These are phyloP conservation scores for Apiospora hydei DNA, from an alignment of 2,329 filamentous ascomycete genomes.

Conservation along the genomic window DNA sequence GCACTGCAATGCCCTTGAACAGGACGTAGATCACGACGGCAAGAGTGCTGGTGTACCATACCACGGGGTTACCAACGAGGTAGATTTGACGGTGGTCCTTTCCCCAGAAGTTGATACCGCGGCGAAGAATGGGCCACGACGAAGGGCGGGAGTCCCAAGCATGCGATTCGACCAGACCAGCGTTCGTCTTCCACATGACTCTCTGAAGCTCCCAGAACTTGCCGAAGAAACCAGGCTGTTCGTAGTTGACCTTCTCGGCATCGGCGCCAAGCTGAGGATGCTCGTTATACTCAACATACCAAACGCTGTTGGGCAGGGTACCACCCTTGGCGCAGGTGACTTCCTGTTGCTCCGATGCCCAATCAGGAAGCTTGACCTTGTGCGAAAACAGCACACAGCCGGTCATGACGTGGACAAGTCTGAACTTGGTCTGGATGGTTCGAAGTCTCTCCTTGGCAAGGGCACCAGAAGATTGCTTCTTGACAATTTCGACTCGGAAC, in stretches of 20 bases:
- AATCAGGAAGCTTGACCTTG: conserved; percentile 98
- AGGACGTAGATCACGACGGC: conserved; percentile 78
- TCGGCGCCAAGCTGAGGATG: conserved; percentile 78
- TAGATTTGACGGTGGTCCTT: conserved; percentile 95
- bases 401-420: conserved; percentile 94
- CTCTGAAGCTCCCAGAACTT: conserved; percentile 98
- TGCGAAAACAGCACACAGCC: conserved; percentile 96
- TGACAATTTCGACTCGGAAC: conserved; percentile 94
- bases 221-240: conserved; percentile 90
- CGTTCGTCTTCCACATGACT: conserved; percentile 99
- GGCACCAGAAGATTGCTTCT: conserved; percentile 81
- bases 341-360: conserved; percentile 98
- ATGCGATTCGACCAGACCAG: conserved; percentile 93
- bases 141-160: conserved; percentile 96
- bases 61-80: conserved; percentile 90
- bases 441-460: conserved; percentile 84
- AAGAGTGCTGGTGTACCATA: conserved; percentile 90
- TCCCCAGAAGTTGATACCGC: conserved; percentile 99
- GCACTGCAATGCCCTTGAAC: conserved; percentile 86
- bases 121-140: conserved; percentile 89
- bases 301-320: conserved; percentile 93
- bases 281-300: conserved; percentile 93
- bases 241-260: conserved; percentile 95
- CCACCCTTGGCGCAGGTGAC: conserved; percentile 95
- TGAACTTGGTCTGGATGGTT: conserved; percentile 97